Evolutionary conservation across 2,329 filamentous ascomycete genomes (phyloP).

Genomic region (Diaporthe nobilis): DNA sequence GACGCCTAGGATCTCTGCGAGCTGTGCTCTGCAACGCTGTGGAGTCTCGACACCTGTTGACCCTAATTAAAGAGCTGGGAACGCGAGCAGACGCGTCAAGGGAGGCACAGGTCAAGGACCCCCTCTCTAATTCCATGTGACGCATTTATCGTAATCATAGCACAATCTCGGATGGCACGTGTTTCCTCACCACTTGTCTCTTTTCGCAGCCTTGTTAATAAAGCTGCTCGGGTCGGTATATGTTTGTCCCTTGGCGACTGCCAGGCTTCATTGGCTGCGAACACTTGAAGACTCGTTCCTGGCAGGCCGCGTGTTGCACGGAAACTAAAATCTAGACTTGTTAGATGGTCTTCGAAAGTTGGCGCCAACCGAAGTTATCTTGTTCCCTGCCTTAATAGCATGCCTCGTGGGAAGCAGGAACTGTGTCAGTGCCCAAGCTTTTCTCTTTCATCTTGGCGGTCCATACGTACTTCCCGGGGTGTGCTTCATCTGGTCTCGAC

Average conservation of each 20-base stretch:
- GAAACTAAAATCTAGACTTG: neutral
- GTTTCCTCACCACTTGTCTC: neutral
- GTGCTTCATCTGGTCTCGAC: slow-evolving; percentile 3
- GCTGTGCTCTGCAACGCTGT: neutral
- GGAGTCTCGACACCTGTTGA: neutral
- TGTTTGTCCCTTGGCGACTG: neutral
- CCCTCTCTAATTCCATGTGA: neutral
- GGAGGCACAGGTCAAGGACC: neutral
- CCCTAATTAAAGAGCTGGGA: neutral
- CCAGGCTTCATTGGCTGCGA: neutral
- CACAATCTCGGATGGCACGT: neutral
- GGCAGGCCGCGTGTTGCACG: neutral
- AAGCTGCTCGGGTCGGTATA: neutral
- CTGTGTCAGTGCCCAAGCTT: neutral
- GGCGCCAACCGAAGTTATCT: neutral
- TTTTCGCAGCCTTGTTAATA: neutral
- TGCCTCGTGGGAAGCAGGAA: neutral
- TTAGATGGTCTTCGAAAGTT: neutral
- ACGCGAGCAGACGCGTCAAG: neutral
- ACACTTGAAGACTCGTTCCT: neutral
- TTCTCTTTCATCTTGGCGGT: neutral
- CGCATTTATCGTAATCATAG: neutral
- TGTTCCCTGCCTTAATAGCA: neutral
- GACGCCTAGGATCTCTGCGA: too few species aligned
- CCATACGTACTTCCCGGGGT: neutral